Evolutionary conservation across 352 stramenopile species (phyloP).

Genomic region (Phytopythium cucurbitacearum): DNA sequence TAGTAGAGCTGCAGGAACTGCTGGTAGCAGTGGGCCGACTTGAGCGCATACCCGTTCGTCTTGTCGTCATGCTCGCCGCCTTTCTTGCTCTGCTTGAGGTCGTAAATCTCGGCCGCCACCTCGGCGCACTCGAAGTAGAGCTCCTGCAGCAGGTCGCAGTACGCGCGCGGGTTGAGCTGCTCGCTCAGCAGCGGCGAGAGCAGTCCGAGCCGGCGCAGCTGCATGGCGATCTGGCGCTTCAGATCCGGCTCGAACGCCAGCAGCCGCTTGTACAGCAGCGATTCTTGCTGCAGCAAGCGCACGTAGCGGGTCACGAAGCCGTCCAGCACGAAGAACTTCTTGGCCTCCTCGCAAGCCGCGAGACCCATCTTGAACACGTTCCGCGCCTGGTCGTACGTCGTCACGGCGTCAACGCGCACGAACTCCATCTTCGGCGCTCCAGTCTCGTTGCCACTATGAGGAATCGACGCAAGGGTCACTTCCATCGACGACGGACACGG

Average conservation of each 20-base stretch:
- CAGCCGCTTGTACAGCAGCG: conserved; percentile 48
- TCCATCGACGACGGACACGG: conserved; percentile 25
- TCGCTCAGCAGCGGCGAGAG: conserved; percentile 39
- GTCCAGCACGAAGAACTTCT: conserved; percentile 49
- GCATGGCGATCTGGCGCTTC: conserved; percentile 65
- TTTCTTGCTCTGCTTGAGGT: conserved; percentile 56
- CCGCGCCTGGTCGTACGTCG: conserved; percentile 45
- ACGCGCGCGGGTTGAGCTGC: conserved; percentile 50
- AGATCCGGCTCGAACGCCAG: conserved; percentile 44
- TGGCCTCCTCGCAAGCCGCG: conserved; percentile 30
- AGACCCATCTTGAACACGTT: conserved; percentile 64
- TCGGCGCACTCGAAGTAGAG: conserved; percentile 63
- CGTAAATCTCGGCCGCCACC: conserved; percentile 50
- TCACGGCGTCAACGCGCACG: conserved; percentile 15
- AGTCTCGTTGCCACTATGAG: background rate
- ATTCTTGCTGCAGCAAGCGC: conserved; percentile 52
- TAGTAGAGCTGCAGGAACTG: conserved; percentile 73
- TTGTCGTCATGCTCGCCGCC: conserved; percentile 21
- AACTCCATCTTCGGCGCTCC: conserved; percentile 21
- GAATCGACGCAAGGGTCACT: conserved; percentile 14
- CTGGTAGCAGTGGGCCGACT: conserved; percentile 67
- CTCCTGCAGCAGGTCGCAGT: conserved; percentile 54
- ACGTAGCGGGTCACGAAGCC: conserved; percentile 69
- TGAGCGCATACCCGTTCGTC: conserved; percentile 45
- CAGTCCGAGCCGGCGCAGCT: conserved; percentile 42